These are phyloP conservation scores for Dalbergia cochinchinensis DNA, from an alignment of 306 rosid genomes.

Conservation along the genomic window DNA sequence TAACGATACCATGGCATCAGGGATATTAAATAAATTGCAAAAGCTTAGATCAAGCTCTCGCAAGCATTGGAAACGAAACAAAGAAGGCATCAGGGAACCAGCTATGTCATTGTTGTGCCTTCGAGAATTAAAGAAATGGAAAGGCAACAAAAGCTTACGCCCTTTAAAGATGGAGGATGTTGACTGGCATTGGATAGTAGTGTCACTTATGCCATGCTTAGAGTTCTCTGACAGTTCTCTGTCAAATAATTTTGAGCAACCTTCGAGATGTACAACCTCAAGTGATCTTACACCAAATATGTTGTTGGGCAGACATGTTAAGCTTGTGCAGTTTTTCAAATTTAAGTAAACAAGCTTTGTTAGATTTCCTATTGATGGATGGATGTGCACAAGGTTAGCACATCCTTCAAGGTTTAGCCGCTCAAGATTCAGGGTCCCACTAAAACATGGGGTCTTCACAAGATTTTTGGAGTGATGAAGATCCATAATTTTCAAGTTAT, in stretches of 20 bases:
- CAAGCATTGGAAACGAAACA: not conserved
- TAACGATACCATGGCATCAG: not conserved
- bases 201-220: not conserved
- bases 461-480: not conserved
- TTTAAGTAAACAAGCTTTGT: not conserved
- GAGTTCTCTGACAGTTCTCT: too few relatives aligned
- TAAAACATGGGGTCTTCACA: not conserved
- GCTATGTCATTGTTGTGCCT: not conserved
- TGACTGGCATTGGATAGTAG: not conserved
- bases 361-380: not conserved
- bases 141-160: not conserved
- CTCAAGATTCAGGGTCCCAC: not conserved
- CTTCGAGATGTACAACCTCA: not conserved
- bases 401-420: not conserved
- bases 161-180: not conserved
- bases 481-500: slow-evolving; percentile 1
- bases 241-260: not conserved
- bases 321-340: slow-evolving; percentile 8
- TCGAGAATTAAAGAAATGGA: not conserved
- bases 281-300: slow-evolving; percentile 1
- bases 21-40: not conserved
- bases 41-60: not conserved
- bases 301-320: slow-evolving; percentile 1
- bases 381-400: not conserved
- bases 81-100: not conserved